Percentiles rank a stretch among this genome's conserved stretches.
These are phyloP conservation scores for Entomortierella chlamydospora DNA, from an alignment of 192 early-diverging fungal species.

Conservation along the genomic window DNA sequence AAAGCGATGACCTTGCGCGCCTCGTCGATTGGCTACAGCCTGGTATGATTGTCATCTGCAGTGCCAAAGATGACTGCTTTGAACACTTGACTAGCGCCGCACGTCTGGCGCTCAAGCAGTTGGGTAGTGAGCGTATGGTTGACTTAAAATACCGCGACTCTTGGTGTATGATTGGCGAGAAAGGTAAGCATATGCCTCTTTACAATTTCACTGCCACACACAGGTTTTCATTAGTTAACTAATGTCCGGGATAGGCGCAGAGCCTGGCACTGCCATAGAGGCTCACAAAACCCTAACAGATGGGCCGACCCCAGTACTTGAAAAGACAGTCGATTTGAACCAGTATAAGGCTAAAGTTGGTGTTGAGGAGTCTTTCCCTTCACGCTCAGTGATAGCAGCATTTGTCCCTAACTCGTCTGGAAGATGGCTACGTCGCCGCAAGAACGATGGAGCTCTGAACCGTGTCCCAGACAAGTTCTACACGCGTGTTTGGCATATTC, in stretches of 20 bases:
- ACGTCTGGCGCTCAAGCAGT: constrained; percentile 63
- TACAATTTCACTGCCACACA: background rate
- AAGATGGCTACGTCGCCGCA: constrained; percentile 80
- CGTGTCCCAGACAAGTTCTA: constrained; percentile 78
- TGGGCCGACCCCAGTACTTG: constrained; percentile 72
- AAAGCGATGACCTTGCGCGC: constrained; percentile 73
- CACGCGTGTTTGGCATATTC: constrained; percentile 73
- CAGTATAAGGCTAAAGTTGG: constrained; percentile 58
- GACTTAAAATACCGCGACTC: constrained; percentile 80
- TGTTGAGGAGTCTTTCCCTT: constrained; percentile 11
- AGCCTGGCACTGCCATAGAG: constrained; percentile 65
- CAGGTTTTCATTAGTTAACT: background rate
- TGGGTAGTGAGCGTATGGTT: constrained; percentile 69
- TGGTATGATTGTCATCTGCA: constrained; percentile 71
- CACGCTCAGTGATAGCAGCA: constrained; percentile 53
- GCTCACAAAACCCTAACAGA: constrained; percentile 59
- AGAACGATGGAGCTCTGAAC: constrained; percentile 89
- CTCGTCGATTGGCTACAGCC: constrained; percentile 73
- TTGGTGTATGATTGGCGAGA: constrained; percentile 85
- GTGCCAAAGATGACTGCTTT: constrained; percentile 74
- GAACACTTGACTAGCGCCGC: constrained; percentile 75
- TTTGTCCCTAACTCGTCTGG: constrained; percentile 65
- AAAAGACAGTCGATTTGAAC: constrained; percentile 63
- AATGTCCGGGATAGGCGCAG: constrained; percentile 15
- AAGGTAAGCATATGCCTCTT: constrained; percentile 57